Evolutionary conservation across 371 early-diverging fungal genomes (phyloP).

Genomic region (Syncephalis plumigaleata): DNA sequence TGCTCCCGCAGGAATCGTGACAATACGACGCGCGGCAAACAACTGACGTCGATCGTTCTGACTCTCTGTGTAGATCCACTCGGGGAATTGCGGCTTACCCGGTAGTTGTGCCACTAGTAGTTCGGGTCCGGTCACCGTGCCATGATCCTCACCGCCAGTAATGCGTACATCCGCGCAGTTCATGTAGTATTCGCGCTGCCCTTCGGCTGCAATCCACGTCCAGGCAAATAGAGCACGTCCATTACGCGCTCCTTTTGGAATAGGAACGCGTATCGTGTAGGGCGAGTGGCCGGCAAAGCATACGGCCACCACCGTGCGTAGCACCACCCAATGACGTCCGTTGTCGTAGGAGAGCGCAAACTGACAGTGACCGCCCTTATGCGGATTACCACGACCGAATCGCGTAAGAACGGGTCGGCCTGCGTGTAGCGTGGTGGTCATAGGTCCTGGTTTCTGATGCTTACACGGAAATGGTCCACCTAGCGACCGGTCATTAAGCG

Average conservation of each 20-base stretch:
- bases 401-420: slow-evolving; percentile 19
- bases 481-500: slow-evolving; percentile 1
- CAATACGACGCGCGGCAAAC: too few relatives aligned
- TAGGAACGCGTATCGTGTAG: slow-evolving; percentile 16
- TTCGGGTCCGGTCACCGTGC: too few relatives aligned
- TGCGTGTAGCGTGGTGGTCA: slow-evolving; percentile 14
- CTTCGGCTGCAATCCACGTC: slow-evolving; percentile 36
- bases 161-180: slow-evolving; percentile 40
- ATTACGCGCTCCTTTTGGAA: slow-evolving; percentile 25
- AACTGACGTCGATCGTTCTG: too few relatives aligned
- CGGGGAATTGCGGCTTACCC: too few relatives aligned
- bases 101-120: too few relatives aligned
- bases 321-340: slow-evolving; percentile 30
- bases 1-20: too few relatives aligned
- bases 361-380: slow-evolving; percentile 42
- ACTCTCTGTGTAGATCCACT: too few relatives aligned
- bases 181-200: slow-evolving; percentile 45
- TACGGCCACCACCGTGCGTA: slow-evolving; percentile 22
- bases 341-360: slow-evolving; percentile 37
- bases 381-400: slow-evolving; percentile 12
- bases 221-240: slow-evolving; percentile 28
- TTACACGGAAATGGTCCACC: slow-evolving; percentile 2
- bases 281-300: slow-evolving; percentile 15
- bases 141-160: slow-evolving; percentile 6
- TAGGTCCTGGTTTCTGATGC: slow-evolving; percentile 6